Percentiles rank a stretch among this genome's conserved stretches.
These are phyloP conservation scores for Incumbomyces lentus DNA, from an alignment of 2,329 filamentous ascomycete genomes.

Conservation along the genomic window DNA sequence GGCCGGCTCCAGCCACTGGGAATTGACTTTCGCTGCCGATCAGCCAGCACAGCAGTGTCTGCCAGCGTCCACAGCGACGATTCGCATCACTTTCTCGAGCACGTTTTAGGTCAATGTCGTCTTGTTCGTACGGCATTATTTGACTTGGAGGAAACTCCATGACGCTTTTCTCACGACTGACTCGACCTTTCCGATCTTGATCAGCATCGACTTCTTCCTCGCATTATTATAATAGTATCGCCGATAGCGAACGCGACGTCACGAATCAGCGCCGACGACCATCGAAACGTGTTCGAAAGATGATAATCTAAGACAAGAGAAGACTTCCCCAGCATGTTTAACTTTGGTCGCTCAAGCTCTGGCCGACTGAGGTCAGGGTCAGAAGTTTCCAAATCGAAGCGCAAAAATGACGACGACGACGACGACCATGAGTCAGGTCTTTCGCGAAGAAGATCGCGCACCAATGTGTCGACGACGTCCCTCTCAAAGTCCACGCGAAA, in stretches of 20 bases:
- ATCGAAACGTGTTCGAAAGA: background rate
- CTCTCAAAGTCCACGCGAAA: conserved; percentile 12
- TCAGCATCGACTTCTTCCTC: background rate
- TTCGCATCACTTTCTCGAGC: conserved; percentile 6
- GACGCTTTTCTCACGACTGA: conserved; percentile 1
- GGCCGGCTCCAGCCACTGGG: conserved; percentile 6
- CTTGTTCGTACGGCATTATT: background rate
- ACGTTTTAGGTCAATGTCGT: no score
- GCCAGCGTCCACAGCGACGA: background rate
- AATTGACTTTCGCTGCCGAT: conserved; percentile 2
- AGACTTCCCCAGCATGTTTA: conserved; percentile 2
- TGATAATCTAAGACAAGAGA: background rate
- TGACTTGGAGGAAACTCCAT: background rate
- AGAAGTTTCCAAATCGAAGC: conserved; percentile 14
- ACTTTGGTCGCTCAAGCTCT: conserved; percentile 16
- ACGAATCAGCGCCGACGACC: no score
- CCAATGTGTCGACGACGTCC: conserved; percentile 10
- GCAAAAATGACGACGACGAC: conserved; percentile 5
- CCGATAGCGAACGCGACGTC: no score
- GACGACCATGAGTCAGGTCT: conserved; percentile 7
- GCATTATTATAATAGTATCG: no score
- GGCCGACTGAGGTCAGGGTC: conserved; percentile 15
- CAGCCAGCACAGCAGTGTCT: conserved; percentile 8
- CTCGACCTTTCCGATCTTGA: no score
- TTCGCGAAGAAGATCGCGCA: conserved; percentile 4